Evolutionary conservation across 2,329 filamentous ascomycete species (phyloP).

Genomic region (Torrubiellomyces zombiae): DNA sequence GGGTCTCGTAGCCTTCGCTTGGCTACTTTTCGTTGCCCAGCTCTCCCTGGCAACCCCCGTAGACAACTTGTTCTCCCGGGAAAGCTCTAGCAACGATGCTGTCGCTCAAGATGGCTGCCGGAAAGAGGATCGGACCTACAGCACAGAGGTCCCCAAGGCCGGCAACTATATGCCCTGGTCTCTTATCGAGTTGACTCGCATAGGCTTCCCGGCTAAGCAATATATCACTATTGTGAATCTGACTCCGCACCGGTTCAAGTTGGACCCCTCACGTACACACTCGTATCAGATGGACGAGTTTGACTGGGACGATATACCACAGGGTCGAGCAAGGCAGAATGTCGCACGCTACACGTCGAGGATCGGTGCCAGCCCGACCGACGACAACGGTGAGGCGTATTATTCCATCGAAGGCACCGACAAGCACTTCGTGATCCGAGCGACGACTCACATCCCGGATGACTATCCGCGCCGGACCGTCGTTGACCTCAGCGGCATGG

Average conservation of each 20-base stretch:
- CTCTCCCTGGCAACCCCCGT: too few species aligned
- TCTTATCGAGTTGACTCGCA: constrained; percentile 1
- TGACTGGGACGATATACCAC: constrained; percentile 16
- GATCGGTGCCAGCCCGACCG: constrained; percentile 5
- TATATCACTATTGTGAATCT: constrained; percentile 19
- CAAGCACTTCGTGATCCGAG: constrained; percentile 14
- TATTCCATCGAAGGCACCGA: constrained; percentile 13
- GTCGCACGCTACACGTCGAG: constrained; percentile 10
- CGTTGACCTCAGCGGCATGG: constrained; percentile 15
- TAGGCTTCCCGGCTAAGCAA: constrained; percentile 7
- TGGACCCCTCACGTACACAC: constrained; percentile 11
- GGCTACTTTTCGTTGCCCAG: too few species aligned
- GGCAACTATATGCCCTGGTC: constrained; percentile 5
- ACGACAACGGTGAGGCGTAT: constrained; percentile 16
- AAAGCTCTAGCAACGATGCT: neutral
- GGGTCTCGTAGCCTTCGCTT: too few species aligned
- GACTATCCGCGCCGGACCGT: constrained; percentile 11
- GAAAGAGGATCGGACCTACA: constrained; percentile 4
- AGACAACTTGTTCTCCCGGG: too few species aligned
- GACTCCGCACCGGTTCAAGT: constrained; percentile 14
- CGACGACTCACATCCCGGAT: constrained; percentile 13
- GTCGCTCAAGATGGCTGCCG: constrained; percentile 1
- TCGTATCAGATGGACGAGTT: constrained; percentile 16
- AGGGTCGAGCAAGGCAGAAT: constrained; percentile 15
- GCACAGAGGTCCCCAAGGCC: constrained; percentile 1